phyloP scores from a whole-genome alignment of 768 basidiomycete genomes.

The Mycena kentingensis region DNA sequence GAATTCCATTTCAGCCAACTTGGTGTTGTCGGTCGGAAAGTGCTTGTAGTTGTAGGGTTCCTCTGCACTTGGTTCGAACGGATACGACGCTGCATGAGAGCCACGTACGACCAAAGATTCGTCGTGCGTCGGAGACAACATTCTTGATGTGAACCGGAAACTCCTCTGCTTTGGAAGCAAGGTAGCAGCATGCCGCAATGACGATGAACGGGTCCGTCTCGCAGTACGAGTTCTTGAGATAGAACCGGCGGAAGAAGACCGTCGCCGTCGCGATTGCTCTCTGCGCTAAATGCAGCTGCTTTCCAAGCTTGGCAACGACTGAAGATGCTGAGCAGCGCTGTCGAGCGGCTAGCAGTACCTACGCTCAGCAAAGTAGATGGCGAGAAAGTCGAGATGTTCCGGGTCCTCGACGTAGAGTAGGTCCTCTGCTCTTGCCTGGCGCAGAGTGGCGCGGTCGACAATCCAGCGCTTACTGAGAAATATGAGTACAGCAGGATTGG shows the following conservation, averaged over 20 bases:
- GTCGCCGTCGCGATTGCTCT: constrained; percentile 92
- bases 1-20: constrained; percentile 98
- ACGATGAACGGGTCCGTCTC: constrained; percentile 96
- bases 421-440: constrained; percentile 76
- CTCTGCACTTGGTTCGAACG: too few species aligned
- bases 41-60: constrained; percentile 72
- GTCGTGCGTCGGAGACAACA: constrained; percentile 80
- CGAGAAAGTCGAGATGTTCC: constrained; percentile 76
- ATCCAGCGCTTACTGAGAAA: constrained; percentile 84
- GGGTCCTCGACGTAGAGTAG: constrained; percentile 76
- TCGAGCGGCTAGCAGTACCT: constrained; percentile 14
- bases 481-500: constrained; percentile 13
- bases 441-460: constrained; percentile 75
- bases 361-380: constrained; percentile 90
- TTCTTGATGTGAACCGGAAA: constrained; percentile 93
- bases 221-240: constrained; percentile 92
- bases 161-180: constrained; percentile 97
- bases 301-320: constrained; percentile 89
- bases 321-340: background rate
- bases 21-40: constrained; percentile 88
- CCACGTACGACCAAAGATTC: constrained; percentile 74
- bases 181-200: constrained; percentile 90
- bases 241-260: constrained; percentile 96
- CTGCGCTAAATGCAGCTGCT: constrained; percentile 80
- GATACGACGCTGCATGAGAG: too few species aligned